These are phyloP conservation scores for Kregervanrija pseudodelftensis DNA, from an alignment of 805 yeast genomes.

Conservation along the genomic window DNA sequence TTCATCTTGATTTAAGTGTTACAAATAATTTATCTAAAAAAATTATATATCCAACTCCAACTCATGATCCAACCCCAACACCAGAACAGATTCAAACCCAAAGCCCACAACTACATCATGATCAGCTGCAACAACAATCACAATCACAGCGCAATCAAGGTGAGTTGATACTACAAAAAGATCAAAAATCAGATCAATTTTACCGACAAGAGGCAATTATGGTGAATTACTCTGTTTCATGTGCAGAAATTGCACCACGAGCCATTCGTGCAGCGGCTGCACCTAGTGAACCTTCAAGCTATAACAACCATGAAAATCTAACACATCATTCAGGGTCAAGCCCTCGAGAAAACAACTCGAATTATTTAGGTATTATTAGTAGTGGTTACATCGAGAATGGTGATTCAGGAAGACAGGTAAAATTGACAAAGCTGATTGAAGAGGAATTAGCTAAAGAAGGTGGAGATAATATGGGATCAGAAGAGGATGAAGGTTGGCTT, in stretches of 20 bases:
- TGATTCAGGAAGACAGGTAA: background rate
- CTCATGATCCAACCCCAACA: background rate
- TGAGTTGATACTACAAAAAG: too few species aligned
- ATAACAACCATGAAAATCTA: background rate
- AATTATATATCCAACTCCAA: conserved; percentile 9
- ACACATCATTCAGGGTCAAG: background rate
- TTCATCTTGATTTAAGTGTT: conserved; percentile 7
- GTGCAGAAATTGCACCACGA: conserved; percentile 21
- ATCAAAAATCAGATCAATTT: too few species aligned
- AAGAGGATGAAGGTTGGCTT: conserved; percentile 16
- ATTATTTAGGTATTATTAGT: background rate
- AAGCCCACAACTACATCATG: too few species aligned
- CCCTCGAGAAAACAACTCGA: background rate
- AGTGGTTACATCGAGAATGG: background rate
- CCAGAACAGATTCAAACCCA: too few species aligned
- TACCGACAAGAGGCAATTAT: background rate
- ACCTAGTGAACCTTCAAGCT: background rate
- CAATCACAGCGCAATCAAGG: too few species aligned
- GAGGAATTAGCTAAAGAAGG: conserved; percentile 7
- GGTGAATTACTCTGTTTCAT: conserved; percentile 12
- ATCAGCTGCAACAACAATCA: too few species aligned
- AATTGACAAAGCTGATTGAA: conserved; percentile 5
- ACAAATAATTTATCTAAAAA: conserved; percentile 6
- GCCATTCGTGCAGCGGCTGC: conserved; percentile 12
- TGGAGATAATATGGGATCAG: conserved; percentile 1